Evolutionary conservation across 179 eudicot genomes (phyloP).

Genomic region (Heliamphora pulchella): DNA sequence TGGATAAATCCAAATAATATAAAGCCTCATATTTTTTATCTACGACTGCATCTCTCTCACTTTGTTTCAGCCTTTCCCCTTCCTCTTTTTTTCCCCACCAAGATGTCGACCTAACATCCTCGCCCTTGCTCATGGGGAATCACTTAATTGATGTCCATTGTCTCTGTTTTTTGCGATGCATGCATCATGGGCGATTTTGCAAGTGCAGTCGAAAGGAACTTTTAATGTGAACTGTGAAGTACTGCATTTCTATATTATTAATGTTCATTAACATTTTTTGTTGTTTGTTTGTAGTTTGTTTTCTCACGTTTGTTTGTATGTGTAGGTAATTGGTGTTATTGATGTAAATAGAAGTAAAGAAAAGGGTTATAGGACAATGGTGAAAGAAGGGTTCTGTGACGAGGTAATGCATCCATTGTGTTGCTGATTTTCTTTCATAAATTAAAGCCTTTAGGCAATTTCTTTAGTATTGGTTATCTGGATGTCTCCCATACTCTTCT

Average conservation of each 20-base stretch:
- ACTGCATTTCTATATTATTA: background rate
- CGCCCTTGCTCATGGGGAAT: background rate
- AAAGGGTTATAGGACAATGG: slow-evolving; percentile 74
- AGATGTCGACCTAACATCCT: background rate
- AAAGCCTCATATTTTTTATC: background rate
- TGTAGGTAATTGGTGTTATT: slow-evolving; percentile 81
- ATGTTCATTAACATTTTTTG: background rate
- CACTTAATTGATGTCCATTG: background rate
- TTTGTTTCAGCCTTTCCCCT: background rate
- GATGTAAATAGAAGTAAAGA: slow-evolving; percentile 82
- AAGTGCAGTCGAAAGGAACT: too few species aligned
- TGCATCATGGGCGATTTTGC: too few species aligned
- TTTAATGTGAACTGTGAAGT: background rate
- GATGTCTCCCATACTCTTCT: background rate
- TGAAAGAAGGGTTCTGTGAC: slow-evolving; percentile 90
- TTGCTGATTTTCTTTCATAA: slow-evolving; percentile 10
- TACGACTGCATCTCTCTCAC: background rate
- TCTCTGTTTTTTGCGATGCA: too few species aligned
- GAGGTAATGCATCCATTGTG: slow-evolving; percentile 45
- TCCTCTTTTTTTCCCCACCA: background rate
- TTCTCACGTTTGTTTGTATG: slow-evolving; percentile 8
- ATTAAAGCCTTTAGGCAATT: background rate
- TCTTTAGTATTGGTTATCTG: too few species aligned
- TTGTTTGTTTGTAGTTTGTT: background rate
- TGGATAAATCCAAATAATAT: background rate